Conservation (phyloP, 768 basidiomycete genomes). For the Rubroboletus pulcherrimus region DNA sequence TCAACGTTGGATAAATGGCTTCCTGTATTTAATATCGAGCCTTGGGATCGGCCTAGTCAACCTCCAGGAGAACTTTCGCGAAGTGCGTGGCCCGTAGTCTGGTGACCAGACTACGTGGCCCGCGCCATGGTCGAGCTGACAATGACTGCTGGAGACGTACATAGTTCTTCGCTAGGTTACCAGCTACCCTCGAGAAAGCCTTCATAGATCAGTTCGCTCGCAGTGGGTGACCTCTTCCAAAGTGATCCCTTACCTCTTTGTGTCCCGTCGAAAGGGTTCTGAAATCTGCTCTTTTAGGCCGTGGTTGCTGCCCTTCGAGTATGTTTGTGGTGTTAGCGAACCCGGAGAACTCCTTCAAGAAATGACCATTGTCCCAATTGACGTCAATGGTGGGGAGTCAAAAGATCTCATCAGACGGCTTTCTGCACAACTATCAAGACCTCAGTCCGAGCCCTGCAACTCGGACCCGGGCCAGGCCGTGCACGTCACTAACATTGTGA, state of each 20-base stretch:
- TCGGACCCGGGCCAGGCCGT: too few species aligned
- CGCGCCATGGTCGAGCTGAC: not conserved
- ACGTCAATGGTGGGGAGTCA: slow-evolving; percentile 26
- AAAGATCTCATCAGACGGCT: too few species aligned
- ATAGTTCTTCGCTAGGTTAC: slow-evolving; percentile 43
- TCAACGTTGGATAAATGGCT: slow-evolving; percentile 53
- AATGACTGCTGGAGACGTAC: slow-evolving; percentile 26
- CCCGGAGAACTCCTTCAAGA: slow-evolving; percentile 30
- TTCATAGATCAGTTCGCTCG: slow-evolving; percentile 36
- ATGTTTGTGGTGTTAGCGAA: slow-evolving; percentile 42
- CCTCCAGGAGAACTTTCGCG: slow-evolving; percentile 41
- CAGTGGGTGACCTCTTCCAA: slow-evolving; percentile 30
- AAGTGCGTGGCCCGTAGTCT: slow-evolving; percentile 30
- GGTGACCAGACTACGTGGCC: too few species aligned
- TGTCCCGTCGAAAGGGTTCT: slow-evolving; percentile 1
- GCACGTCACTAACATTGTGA: too few species aligned
- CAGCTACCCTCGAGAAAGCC: slow-evolving; percentile 42
- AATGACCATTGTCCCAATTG: slow-evolving; percentile 50
- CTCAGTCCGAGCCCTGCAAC: too few species aligned
- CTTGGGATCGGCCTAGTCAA: slow-evolving; percentile 35
- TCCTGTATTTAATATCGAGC: slow-evolving; percentile 41
- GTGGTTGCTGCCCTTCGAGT: slow-evolving; percentile 54
- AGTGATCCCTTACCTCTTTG: slow-evolving; percentile 19
- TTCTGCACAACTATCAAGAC: too few species aligned
- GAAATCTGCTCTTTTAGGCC: slow-evolving; percentile 14